Percentiles rank a stretch among this genome's conserved stretches.
Conservation (phyloP, 108 stramenopile genomes). For the Bacterosira constricta region DNA sequence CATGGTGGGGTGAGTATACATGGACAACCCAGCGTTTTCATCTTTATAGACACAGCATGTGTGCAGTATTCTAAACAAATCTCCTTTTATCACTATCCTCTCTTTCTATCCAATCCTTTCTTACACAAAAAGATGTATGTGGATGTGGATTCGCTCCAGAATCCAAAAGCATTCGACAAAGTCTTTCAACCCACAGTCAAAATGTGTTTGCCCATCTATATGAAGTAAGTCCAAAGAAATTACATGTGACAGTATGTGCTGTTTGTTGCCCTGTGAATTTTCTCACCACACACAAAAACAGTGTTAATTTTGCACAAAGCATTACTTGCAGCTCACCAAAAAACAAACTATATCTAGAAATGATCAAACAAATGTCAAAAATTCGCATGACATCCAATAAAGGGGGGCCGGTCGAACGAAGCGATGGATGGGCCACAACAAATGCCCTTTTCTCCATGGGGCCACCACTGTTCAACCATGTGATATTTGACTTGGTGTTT, state of each 20-base stretch:
- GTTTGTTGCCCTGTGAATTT: too few relatives aligned
- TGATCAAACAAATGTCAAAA: conserved; percentile 10
- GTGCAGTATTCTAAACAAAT: too few relatives aligned
- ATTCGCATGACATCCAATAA: conserved; percentile 2
- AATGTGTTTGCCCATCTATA: conserved; percentile 13
- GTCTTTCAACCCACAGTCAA: conserved; percentile 4
- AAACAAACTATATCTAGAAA: conserved; percentile 2
- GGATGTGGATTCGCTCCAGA: conserved; percentile 10
- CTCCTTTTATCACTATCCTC: too few relatives aligned
- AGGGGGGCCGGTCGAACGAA: conserved; percentile 5
- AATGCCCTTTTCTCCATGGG: neutral
- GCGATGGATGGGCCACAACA: conserved; percentile 12
- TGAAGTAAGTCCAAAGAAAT: too few relatives aligned
- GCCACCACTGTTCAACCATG: conserved; percentile 8
- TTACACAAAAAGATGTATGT: conserved; percentile 24
- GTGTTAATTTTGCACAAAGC: conserved; percentile 11
- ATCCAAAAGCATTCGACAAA: conserved; percentile 4
- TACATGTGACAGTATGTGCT: too few relatives aligned
- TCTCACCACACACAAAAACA: too few relatives aligned
- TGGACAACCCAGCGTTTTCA: neutral
- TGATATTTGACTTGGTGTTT: conserved; percentile 1
- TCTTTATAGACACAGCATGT: neutral
- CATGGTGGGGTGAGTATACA: conserved; percentile 5
- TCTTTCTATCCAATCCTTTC: too few relatives aligned
- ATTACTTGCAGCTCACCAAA: conserved; percentile 10